Evolutionary conservation across 257 asterid species (phyloP).

Genomic region (Solanum microdontum): DNA sequence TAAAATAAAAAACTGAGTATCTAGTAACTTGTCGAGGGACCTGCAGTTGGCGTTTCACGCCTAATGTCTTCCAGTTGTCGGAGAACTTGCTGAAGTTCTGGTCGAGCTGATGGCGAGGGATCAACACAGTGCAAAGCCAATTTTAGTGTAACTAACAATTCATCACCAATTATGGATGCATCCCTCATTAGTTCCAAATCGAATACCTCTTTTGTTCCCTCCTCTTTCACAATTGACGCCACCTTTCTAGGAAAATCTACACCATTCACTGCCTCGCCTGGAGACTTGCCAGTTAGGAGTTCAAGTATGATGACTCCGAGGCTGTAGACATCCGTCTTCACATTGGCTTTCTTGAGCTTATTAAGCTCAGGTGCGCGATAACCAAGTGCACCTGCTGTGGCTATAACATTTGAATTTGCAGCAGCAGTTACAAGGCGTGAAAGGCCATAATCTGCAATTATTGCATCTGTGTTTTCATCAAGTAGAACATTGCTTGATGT

Average conservation of each 20-base stretch:
- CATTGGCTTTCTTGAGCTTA: slow-evolving; percentile 76
- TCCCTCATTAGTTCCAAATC: slow-evolving; percentile 88
- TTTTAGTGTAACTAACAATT: slow-evolving; percentile 60
- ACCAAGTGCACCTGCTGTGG: slow-evolving; percentile 84
- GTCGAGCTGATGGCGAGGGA: slow-evolving; percentile 69
- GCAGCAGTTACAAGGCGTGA: slow-evolving; percentile 75
- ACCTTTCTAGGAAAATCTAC: slow-evolving; percentile 83
- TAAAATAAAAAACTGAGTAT: not conserved
- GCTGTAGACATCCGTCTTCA: slow-evolving; percentile 87
- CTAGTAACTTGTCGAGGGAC: slow-evolving; percentile 18
- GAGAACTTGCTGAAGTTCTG: slow-evolving; percentile 57
- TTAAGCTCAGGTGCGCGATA: slow-evolving; percentile 92
- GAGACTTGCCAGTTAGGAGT: slow-evolving; percentile 85
- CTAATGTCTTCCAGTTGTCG: slow-evolving; percentile 85
- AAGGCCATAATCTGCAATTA: slow-evolving; percentile 76
- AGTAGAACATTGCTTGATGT: slow-evolving; percentile 83
- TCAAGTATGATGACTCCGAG: slow-evolving; percentile 79
- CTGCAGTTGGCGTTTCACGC: slow-evolving; percentile 27
- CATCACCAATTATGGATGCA: slow-evolving; percentile 78
- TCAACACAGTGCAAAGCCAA: slow-evolving; percentile 93
- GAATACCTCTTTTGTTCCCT: slow-evolving; percentile 91
- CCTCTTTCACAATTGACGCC: slow-evolving; percentile 85
- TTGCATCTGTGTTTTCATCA: slow-evolving; percentile 54
- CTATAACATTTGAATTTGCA: slow-evolving; percentile 74
- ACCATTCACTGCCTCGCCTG: slow-evolving; percentile 72